A percentile compares a stretch with the other conserved stretches of the same genome.
phyloP scores from a whole-genome alignment of 2,329 filamentous ascomycete genomes.

The Colletotrichum truncatum region DNA sequence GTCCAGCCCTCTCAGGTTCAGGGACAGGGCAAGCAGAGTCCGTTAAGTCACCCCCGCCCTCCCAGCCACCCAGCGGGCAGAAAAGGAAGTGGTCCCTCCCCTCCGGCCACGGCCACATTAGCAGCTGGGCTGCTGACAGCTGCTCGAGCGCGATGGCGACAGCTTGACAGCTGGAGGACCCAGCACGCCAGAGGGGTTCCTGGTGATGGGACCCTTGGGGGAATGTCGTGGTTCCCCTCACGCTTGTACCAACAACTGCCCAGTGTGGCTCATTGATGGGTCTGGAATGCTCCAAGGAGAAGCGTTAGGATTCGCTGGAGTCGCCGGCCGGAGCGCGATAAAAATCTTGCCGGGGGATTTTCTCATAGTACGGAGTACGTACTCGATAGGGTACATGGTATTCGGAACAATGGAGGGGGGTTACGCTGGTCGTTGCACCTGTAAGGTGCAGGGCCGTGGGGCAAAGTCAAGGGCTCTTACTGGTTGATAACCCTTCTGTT shows the following conservation, averaged over 20 bases:
- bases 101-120: background rate
- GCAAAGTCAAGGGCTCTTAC: background rate
- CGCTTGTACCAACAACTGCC: constrained; percentile 5
- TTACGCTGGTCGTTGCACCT: background rate
- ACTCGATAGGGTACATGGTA: background rate
- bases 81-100: background rate
- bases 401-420: no score
- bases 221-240: constrained; percentile 8
- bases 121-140: background rate
- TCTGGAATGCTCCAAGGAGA: background rate
- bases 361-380: constrained; percentile 8
- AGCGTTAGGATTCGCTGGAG: background rate
- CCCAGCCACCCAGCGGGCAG: constrained; percentile 16
- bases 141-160: background rate
- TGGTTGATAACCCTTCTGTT: background rate
- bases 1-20: background rate
- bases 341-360: background rate
- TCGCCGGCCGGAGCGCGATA: constrained; percentile 10
- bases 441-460: constrained; percentile 2
- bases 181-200: background rate
- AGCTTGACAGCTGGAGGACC: constrained; percentile 6
- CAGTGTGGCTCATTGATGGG: constrained; percentile 4
- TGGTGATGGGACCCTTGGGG: background rate
- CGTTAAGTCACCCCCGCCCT: background rate
- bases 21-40: background rate